Evolutionary conservation across 139 green algal genomes (phyloP).

Genomic region (Picochlorum sp.): DNA sequence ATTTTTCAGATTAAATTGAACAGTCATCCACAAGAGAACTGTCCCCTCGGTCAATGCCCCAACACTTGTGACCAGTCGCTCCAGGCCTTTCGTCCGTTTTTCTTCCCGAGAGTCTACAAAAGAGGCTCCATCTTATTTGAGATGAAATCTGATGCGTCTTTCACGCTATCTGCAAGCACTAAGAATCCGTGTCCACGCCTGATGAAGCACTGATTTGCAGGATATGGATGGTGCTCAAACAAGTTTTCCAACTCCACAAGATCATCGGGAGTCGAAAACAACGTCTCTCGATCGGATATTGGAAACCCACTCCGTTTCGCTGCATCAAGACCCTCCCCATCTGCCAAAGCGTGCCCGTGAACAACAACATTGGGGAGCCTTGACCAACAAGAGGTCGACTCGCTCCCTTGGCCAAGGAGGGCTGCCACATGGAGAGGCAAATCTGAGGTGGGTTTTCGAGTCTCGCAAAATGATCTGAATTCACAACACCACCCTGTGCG

Average conservation of each 20-base stretch:
- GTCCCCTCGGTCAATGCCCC: too few species aligned
- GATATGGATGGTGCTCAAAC: neutral
- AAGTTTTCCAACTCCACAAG: constrained; percentile 12
- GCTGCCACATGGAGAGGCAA: constrained; percentile 17
- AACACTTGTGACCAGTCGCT: too few species aligned
- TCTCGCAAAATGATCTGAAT: neutral
- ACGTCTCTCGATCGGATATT: constrained; percentile 13
- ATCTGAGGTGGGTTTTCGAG: constrained; percentile 9
- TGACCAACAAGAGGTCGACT: too few species aligned
- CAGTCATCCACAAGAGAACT: too few species aligned
- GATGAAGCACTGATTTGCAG: constrained; percentile 17
- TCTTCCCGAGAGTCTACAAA: neutral
- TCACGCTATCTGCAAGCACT: constrained; percentile 9
- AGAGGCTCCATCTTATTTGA: neutral
- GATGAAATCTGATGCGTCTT: neutral
- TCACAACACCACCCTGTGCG: constrained; percentile 1
- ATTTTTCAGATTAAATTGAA: too few species aligned
- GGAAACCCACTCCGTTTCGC: constrained; percentile 12
- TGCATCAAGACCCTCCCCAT: constrained; percentile 10
- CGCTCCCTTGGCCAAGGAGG: neutral
- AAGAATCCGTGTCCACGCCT: constrained; percentile 20
- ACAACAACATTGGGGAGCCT: constrained; percentile 11
- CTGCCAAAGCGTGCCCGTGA: constrained; percentile 22
- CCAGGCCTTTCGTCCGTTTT: too few species aligned
- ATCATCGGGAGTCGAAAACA: constrained; percentile 22